Conservation (phyloP, 805 yeast species). For the Huiozyma sinensis region DNA sequence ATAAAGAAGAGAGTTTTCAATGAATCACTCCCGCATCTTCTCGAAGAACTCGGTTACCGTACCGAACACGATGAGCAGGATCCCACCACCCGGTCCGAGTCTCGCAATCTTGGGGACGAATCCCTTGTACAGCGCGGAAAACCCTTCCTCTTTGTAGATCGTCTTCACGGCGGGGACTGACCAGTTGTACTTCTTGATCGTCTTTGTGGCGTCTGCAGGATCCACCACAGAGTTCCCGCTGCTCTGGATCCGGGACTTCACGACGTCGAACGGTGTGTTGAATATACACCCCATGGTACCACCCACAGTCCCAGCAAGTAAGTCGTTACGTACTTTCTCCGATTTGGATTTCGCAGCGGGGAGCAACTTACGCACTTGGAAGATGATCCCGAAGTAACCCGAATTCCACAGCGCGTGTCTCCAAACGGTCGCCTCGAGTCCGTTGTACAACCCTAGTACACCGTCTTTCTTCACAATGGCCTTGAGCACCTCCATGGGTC, state of each 20-base stretch:
- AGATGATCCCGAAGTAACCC: slow-evolving; percentile 92
- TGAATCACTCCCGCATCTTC: slow-evolving; percentile 14
- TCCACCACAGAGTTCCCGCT: slow-evolving; percentile 28
- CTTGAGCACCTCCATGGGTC: slow-evolving; percentile 66
- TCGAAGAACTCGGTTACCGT: slow-evolving; percentile 90
- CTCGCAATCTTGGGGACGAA: slow-evolving; percentile 94
- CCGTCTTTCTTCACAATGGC: slow-evolving; percentile 71
- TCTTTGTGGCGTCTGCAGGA: slow-evolving; percentile 44
- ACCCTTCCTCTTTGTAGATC: slow-evolving; percentile 81
- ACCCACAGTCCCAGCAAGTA: slow-evolving; percentile 89
- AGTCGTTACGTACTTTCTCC: slow-evolving; percentile 75
- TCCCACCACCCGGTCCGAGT: slow-evolving; percentile 99
- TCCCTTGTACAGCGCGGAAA: slow-evolving; percentile 85
- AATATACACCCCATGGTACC: slow-evolving; percentile 93
- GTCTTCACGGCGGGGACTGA: slow-evolving; percentile 66
- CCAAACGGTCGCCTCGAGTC: slow-evolving; percentile 94
- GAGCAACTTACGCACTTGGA: slow-evolving; percentile 68
- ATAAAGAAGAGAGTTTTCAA: neutral
- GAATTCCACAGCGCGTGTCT: slow-evolving; percentile 97
- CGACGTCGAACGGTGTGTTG: slow-evolving; percentile 96
- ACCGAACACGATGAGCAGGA: slow-evolving; percentile 91
- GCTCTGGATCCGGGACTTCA: slow-evolving; percentile 89
- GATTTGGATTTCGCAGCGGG: slow-evolving; percentile 65
- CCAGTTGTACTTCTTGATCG: slow-evolving; percentile 84
- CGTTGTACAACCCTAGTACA: slow-evolving; percentile 75